Evolutionary conservation across 305 asterid genomes (phyloP).

Genomic region (Fraxinus nigra): DNA sequence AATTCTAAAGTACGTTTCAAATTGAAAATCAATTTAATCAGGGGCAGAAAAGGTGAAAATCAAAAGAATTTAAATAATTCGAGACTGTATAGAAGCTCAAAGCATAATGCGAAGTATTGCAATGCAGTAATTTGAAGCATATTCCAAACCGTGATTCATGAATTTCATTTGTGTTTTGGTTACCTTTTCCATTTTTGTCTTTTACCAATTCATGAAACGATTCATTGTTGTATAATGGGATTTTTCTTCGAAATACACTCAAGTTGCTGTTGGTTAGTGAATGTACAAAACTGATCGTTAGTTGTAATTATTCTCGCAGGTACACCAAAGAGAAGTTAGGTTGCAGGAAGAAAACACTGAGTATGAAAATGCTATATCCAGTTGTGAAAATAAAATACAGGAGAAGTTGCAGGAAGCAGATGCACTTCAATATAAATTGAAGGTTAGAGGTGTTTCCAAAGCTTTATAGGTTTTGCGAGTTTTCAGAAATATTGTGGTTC

Average conservation of each 20-base stretch:
- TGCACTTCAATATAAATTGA: conserved; percentile 56
- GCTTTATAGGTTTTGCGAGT: not conserved
- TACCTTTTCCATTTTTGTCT: not conserved
- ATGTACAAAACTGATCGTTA: conserved; percentile 10
- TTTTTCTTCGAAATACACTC: not conserved
- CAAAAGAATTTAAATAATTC: not conserved
- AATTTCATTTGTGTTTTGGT: not conserved
- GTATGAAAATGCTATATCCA: conserved; percentile 64
- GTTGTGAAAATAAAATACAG: conserved; percentile 64
- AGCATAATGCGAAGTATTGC: not conserved
- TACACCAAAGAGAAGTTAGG: conserved; percentile 67
- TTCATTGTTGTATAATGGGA: not conserved
- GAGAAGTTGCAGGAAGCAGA: conserved; percentile 74
- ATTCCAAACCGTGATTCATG: not conserved
- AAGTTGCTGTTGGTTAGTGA: conserved; percentile 2
- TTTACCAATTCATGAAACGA: not conserved
- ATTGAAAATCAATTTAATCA: not conserved
- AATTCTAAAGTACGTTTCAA: not conserved
- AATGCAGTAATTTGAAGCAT: not conserved
- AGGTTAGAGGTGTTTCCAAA: conserved; percentile 51
- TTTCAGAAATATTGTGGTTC: not conserved
- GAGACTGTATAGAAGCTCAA: not conserved
- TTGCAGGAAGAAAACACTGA: conserved; percentile 81
- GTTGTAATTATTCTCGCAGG: conserved; percentile 35
- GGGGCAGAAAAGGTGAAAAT: not conserved